Percentiles rank a stretch among this genome's conserved stretches.
Evolutionary conservation across 306 rosid genomes (phyloP).

Genomic region (Cajanus cajan): DNA sequence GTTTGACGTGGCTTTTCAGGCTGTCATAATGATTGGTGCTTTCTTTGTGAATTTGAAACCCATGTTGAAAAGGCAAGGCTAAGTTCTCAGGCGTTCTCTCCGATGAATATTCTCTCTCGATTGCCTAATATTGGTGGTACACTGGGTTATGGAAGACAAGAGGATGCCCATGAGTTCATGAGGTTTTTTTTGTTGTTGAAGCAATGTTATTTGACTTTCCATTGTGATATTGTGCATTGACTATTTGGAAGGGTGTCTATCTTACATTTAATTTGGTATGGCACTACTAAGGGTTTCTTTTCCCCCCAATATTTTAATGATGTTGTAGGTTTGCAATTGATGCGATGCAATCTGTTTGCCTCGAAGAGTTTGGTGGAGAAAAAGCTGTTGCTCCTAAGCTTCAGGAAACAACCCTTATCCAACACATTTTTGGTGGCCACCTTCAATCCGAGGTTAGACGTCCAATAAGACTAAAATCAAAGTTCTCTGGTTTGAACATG

Average conservation of each 20-base stretch:
- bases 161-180: constrained; percentile 97
- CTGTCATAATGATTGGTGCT: constrained; percentile 73
- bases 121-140: constrained; percentile 77
- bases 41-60: constrained; percentile 76
- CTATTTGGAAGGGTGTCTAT: background rate
- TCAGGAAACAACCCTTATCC: constrained; percentile 80
- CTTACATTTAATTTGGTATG: background rate
- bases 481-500: background rate
- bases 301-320: background rate
- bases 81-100: constrained; percentile 69
- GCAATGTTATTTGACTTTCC: background rate
- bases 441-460: constrained; percentile 85
- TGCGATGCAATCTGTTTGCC: constrained; percentile 86
- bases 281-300: background rate
- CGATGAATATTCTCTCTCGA: constrained; percentile 72
- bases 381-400: constrained; percentile 56
- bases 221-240: background rate
- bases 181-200: constrained; percentile 49
- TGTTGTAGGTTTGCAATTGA: constrained; percentile 73
- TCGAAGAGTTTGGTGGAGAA: constrained; percentile 89
- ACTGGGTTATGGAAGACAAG: constrained; percentile 84
- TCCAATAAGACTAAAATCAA: background rate
- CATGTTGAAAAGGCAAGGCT: constrained; percentile 63
- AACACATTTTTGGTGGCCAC: constrained; percentile 84
- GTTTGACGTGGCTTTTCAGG: constrained; percentile 47